Percentiles rank a stretch among this genome's conserved stretches.
Evolutionary conservation across 2,329 filamentous ascomycete species (phyloP).

Genomic region (Penicillium sp.): DNA sequence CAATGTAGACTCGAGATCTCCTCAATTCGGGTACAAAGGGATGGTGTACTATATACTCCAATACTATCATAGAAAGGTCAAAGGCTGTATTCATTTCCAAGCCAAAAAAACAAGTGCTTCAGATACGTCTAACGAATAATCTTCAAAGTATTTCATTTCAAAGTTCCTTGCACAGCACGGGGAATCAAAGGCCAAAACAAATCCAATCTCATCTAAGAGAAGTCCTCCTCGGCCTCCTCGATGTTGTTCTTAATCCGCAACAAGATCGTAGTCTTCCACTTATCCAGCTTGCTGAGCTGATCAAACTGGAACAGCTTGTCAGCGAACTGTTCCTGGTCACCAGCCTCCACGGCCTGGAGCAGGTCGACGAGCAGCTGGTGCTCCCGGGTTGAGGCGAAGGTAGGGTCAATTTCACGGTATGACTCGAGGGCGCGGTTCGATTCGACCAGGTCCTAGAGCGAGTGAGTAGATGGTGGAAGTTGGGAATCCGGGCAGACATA

Average conservation of each 20-base stretch:
- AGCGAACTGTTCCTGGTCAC: constrained; percentile 77
- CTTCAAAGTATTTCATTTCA: constrained; percentile 10
- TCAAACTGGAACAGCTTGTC: constrained; percentile 88
- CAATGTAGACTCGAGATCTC: not conserved
- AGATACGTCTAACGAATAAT: constrained; percentile 2
- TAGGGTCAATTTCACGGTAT: constrained; percentile 76
- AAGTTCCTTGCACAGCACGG: constrained; percentile 19
- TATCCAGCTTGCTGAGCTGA: constrained; percentile 88
- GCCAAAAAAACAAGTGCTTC: constrained; percentile 3
- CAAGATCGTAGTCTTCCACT: constrained; percentile 91
- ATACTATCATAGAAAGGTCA: not conserved
- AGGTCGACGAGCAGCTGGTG: constrained; percentile 77
- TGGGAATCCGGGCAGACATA: constrained; percentile 19
- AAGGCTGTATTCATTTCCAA: constrained; percentile 3
- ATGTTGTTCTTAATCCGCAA: constrained; percentile 81
- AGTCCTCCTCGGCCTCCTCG: constrained; percentile 67
- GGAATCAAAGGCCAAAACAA: constrained; percentile 23
- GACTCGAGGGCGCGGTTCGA: constrained; percentile 75
- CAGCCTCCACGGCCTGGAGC: constrained; percentile 68
- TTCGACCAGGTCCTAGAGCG: constrained; percentile 65
- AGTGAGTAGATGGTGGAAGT: not conserved
- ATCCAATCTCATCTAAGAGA: constrained; percentile 51
- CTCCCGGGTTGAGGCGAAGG: constrained; percentile 75
- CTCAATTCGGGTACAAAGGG: too few species aligned
- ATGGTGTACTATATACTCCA: not conserved